Evolutionary conservation across 2,329 filamentous ascomycete genomes (phyloP).

Genomic region (Cladorrhinum sp.): DNA sequence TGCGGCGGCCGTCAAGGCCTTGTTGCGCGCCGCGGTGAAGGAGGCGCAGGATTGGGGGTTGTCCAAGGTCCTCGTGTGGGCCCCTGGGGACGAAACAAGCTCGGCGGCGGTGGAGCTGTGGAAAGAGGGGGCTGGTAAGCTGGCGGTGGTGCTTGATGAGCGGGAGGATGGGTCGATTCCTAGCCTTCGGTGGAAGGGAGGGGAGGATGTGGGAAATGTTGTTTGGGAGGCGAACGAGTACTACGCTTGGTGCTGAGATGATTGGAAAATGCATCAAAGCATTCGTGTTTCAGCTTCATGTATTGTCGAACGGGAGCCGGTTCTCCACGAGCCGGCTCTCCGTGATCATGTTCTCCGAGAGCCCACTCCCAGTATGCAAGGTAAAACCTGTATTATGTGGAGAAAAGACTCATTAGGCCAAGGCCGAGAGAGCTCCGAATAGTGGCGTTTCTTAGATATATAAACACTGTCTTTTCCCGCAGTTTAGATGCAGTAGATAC

Average conservation of each 20-base stretch:
- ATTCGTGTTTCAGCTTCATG: too few species aligned
- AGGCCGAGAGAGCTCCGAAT: too few species aligned
- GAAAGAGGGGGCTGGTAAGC: slow-evolving; percentile 35
- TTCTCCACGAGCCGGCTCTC: too few species aligned
- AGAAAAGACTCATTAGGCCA: too few species aligned
- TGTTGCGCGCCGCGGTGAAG: slow-evolving; percentile 33
- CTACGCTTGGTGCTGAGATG: slow-evolving; percentile 32
- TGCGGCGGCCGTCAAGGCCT: slow-evolving; percentile 20
- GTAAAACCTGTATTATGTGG: too few species aligned
- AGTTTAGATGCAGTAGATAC: too few species aligned
- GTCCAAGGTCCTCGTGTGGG: slow-evolving; percentile 37
- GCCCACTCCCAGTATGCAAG: too few species aligned
- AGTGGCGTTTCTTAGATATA: too few species aligned
- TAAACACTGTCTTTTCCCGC: too few species aligned
- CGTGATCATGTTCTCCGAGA: too few species aligned
- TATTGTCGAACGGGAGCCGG: too few species aligned
- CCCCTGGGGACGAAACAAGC: slow-evolving; percentile 30
- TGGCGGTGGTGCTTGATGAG: slow-evolving; percentile 28
- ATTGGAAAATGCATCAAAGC: too few species aligned
- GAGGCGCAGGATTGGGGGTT: slow-evolving; percentile 34
- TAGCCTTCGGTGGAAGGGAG: slow-evolving; percentile 36
- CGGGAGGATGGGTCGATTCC: slow-evolving; percentile 34
- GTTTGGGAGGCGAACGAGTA: slow-evolving; percentile 33
- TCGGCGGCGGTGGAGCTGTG: slow-evolving; percentile 30
- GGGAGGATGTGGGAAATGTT: slow-evolving; percentile 20